Evolutionary conservation across 805 yeast species (phyloP).

Genomic region (Debaryomyces hansenii): DNA sequence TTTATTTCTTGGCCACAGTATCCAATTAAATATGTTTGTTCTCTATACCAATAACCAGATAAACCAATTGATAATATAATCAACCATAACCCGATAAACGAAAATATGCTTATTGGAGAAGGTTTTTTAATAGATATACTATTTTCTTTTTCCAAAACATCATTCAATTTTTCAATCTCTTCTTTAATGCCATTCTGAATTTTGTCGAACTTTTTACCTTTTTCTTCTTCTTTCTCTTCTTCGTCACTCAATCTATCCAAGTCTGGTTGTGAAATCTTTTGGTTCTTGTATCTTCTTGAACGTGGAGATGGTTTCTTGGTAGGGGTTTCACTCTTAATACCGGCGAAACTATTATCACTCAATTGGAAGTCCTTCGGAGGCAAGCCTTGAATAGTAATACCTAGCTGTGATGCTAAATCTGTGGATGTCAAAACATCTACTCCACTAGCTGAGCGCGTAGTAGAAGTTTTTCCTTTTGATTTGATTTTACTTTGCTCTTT

Average conservation of each 20-base stretch:
- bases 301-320: not conserved
- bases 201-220: conserved; percentile 9
- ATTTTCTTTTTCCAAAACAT: conserved; percentile 5
- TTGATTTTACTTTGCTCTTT: conserved; percentile 16
- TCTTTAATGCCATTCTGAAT: not conserved
- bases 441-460: conserved; percentile 1
- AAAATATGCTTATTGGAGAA: conserved; percentile 6
- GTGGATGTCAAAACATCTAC: conserved; percentile 12
- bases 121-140: conserved; percentile 1
- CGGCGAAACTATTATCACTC: conserved; percentile 7
- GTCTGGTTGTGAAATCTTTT: not conserved
- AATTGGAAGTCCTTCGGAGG: conserved; percentile 6
- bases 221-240: conserved; percentile 12
- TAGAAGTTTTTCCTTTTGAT: not conserved
- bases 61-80: conserved; percentile 36
- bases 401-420: conserved; percentile 37
- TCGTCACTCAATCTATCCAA: conserved; percentile 3
- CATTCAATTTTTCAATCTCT: conserved; percentile 5
- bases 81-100: conserved; percentile 30
- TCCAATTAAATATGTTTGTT: conserved; percentile 62
- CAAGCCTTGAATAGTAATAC: conserved; percentile 21
- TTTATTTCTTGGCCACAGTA: conserved; percentile 69
- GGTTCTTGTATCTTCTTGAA: not conserved
- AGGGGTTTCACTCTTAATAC: conserved; percentile 5
- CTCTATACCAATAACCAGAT: conserved; percentile 60